Conservation (phyloP, 257 asterid genomes). For the Solanum pimpinellifolium region DNA sequence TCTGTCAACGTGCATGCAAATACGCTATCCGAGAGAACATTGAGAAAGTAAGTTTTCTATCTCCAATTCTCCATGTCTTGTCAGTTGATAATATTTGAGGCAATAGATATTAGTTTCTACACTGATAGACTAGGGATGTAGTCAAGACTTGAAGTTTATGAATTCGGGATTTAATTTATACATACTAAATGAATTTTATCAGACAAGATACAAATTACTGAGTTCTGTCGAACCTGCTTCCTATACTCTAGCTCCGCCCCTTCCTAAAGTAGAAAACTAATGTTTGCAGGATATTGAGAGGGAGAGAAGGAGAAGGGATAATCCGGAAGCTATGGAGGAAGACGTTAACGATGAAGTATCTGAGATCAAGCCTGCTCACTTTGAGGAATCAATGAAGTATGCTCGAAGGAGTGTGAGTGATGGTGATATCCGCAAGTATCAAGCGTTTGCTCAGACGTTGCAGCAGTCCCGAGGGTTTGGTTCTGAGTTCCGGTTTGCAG, state of each 20-base stretch:
- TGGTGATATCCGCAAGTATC: constrained; percentile 73
- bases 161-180: neutral
- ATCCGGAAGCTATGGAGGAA: constrained; percentile 78
- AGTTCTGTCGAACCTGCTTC: neutral
- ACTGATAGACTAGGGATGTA: neutral
- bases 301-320: constrained; percentile 57
- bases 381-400: constrained; percentile 82
- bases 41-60: constrained; percentile 43
- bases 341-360: constrained; percentile 62
- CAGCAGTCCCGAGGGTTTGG: constrained; percentile 87
- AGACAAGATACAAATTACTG: neutral
- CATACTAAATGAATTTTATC: neutral
- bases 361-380: constrained; percentile 63
- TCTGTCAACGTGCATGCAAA: constrained; percentile 87
- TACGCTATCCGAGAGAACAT: constrained; percentile 89
- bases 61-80: neutral
- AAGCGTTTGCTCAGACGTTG: constrained; percentile 70
- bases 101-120: neutral
- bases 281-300: constrained; percentile 55
- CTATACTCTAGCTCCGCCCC: neutral
- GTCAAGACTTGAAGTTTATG: neutral
- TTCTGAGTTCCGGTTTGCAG: constrained; percentile 53
- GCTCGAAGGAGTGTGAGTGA: constrained; percentile 81
- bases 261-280: neutral
- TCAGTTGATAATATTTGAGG: neutral